A percentile compares a stretch with the other conserved stretches of the same genome.
Evolutionary conservation across 805 yeast species (phyloP).

Genomic region (Kodamaea lidongshanica): DNA sequence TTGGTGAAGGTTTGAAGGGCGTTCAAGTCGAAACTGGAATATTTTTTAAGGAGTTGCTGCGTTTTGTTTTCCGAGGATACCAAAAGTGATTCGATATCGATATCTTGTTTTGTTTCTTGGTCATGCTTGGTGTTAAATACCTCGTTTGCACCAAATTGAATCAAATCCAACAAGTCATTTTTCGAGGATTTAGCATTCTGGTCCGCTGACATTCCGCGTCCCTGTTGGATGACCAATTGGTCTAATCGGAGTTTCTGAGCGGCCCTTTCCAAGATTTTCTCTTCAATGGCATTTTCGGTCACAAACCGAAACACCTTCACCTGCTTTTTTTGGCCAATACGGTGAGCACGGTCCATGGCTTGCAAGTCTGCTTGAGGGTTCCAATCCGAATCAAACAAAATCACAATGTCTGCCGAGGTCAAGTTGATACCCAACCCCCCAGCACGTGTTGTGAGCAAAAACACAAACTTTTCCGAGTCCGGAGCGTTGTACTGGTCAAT

Average conservation of each 20-base stretch:
- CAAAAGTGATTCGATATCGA: constrained; percentile 58
- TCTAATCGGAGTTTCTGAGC: constrained; percentile 73
- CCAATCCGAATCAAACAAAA: constrained; percentile 79
- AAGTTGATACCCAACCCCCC: constrained; percentile 86
- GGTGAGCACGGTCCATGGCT: constrained; percentile 86
- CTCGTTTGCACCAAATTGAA: constrained; percentile 75
- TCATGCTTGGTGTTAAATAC: constrained; percentile 37
- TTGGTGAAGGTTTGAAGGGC: constrained; percentile 72
- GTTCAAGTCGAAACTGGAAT: constrained; percentile 62
- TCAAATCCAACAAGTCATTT: constrained; percentile 73
- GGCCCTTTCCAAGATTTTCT: constrained; percentile 74
- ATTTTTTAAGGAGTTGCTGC: constrained; percentile 52
- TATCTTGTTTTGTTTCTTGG: constrained; percentile 36
- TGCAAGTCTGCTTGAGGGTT: constrained; percentile 86
- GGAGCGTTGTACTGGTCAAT: constrained; percentile 80
- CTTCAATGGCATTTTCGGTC: constrained; percentile 80
- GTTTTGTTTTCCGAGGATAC: constrained; percentile 60
- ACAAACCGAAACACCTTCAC: constrained; percentile 73
- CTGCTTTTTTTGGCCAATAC: constrained; percentile 83
- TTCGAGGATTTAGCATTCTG: constrained; percentile 45
- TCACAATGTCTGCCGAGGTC: constrained; percentile 74
- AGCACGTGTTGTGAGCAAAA: constrained; percentile 75
- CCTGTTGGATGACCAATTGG: constrained; percentile 79
- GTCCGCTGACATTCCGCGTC: constrained; percentile 39
- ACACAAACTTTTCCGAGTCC: constrained; percentile 64